Conservation (phyloP, 1,139 yeast genomes). For the Yamadazyma atmosphaerica region DNA sequence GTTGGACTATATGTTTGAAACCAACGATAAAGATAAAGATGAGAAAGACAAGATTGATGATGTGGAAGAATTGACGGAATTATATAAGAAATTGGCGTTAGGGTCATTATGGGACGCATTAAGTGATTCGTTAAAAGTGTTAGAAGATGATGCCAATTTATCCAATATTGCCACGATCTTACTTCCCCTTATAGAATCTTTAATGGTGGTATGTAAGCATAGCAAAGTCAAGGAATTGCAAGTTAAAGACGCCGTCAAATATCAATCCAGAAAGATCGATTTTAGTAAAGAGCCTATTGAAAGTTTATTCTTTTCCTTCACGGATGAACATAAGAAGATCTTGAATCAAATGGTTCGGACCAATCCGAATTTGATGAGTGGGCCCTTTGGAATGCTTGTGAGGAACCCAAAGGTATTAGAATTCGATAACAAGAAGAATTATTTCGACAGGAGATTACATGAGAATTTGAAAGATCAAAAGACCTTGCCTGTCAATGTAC, state of each 20-base stretch:
- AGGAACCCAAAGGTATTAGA: constrained; percentile 88
- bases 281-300: constrained; percentile 78
- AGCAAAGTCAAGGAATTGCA: constrained; percentile 69
- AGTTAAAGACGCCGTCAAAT: constrained; percentile 57
- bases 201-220: constrained; percentile 95
- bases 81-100: constrained; percentile 68
- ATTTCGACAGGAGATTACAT: constrained; percentile 75
- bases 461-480: constrained; percentile 42
- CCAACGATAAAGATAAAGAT: constrained; percentile 31
- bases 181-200: constrained; percentile 83
- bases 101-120: constrained; percentile 87
- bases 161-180: constrained; percentile 77
- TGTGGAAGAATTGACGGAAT: constrained; percentile 50
- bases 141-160: constrained; percentile 50
- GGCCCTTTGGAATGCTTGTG: constrained; percentile 90
- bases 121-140: constrained; percentile 67
- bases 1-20: constrained; percentile 75
- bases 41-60: constrained; percentile 25
- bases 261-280: constrained; percentile 61
- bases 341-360: constrained; percentile 90
- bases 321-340: constrained; percentile 86
- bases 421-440: constrained; percentile 90
- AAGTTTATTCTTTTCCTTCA: constrained; percentile 78
- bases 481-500: constrained; percentile 63
- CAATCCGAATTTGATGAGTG: constrained; percentile 93